Percentiles rank a stretch among this genome's conserved stretches.
Evolutionary conservation across 139 green algal species (phyloP).

Genomic region (Tetradesmus lagerheimii): DNA sequence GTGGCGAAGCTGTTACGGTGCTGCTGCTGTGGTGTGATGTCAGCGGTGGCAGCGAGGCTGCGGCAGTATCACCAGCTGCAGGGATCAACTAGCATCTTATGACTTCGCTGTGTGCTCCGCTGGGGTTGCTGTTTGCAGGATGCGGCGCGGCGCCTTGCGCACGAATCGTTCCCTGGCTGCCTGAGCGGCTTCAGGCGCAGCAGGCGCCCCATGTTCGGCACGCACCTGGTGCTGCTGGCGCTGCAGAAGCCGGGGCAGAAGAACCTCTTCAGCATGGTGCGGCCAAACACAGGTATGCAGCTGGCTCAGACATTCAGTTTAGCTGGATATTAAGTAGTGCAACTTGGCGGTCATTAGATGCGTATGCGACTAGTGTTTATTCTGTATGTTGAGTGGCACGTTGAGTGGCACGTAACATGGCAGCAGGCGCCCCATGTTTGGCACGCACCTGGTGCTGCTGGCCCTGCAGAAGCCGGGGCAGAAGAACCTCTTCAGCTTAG

Average conservation of each 20-base stretch:
- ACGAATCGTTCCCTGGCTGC: conserved; percentile 32
- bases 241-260: conserved; percentile 66
- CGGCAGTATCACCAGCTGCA: too few species aligned
- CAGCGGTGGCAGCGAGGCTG: too few species aligned
- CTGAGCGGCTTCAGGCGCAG: conserved; percentile 68
- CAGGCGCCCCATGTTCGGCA: conserved; percentile 58
- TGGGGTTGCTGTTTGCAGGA: neutral
- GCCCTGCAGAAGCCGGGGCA: conserved; percentile 70
- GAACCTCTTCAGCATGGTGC: conserved; percentile 68
- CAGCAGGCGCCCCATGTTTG: conserved; percentile 61
- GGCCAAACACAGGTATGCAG: conserved; percentile 76
- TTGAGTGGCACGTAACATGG: too few species aligned
- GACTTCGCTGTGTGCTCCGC: too few species aligned
- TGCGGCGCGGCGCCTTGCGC: conserved; percentile 5
- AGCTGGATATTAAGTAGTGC: too few species aligned
- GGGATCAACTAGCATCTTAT: too few species aligned
- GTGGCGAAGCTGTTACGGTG: too few species aligned
- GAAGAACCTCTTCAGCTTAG: conserved; percentile 68
- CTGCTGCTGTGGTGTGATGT: too few species aligned
- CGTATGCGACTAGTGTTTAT: too few species aligned
- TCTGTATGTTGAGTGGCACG: too few species aligned
- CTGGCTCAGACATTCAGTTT: too few species aligned
- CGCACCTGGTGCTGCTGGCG: conserved; percentile 68
- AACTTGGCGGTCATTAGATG: too few species aligned
- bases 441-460: conserved; percentile 65